These are phyloP conservation scores for Aspergillus sp. DNA, from an alignment of 2,329 filamentous ascomycete species.

Conservation along the genomic window DNA sequence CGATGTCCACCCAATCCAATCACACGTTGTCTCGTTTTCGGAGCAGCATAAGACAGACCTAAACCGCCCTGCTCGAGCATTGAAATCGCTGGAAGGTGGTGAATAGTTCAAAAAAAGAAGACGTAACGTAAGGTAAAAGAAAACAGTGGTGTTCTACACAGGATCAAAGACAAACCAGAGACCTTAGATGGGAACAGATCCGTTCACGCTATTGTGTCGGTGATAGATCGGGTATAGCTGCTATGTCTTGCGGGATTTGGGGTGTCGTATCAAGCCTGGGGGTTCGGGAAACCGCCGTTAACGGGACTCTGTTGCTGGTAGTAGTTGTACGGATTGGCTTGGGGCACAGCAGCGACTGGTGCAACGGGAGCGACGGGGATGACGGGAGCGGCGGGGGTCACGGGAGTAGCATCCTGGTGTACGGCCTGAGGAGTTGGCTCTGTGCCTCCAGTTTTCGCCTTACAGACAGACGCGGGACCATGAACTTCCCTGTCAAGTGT, in stretches of 20 bases:
- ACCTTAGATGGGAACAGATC: not conserved
- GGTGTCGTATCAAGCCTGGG: constrained; percentile 13
- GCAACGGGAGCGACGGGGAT: constrained; percentile 17
- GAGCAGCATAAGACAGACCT: constrained; percentile 10
- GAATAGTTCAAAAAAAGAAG: constrained; percentile 17
- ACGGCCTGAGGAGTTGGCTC: constrained; percentile 19
- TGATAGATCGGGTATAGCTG: not conserved
- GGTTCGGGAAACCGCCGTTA: constrained; percentile 23
- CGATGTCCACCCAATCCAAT: constrained; percentile 23
- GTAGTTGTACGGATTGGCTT: constrained; percentile 29
- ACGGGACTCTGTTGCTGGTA: constrained; percentile 33
- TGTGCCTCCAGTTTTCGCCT: constrained; percentile 27
- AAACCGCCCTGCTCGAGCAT: constrained; percentile 10
- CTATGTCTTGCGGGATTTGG: not conserved
- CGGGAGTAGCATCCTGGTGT: constrained; percentile 14
- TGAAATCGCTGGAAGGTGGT: constrained; percentile 28
- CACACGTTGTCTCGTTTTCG: constrained; percentile 21
- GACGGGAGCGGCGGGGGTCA: constrained; percentile 12
- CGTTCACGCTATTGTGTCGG: constrained; percentile 1
- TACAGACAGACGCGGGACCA: constrained; percentile 53
- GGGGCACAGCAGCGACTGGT: constrained; percentile 17
- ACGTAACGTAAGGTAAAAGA: not conserved
- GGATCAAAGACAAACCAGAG: constrained; percentile 5
- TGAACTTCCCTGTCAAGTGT: constrained; percentile 82
- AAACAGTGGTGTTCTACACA: constrained; percentile 13